Base-by-base conservation (phyloP, 2,329 filamentous ascomycete species). In the Daldinia sp. region DNA sequence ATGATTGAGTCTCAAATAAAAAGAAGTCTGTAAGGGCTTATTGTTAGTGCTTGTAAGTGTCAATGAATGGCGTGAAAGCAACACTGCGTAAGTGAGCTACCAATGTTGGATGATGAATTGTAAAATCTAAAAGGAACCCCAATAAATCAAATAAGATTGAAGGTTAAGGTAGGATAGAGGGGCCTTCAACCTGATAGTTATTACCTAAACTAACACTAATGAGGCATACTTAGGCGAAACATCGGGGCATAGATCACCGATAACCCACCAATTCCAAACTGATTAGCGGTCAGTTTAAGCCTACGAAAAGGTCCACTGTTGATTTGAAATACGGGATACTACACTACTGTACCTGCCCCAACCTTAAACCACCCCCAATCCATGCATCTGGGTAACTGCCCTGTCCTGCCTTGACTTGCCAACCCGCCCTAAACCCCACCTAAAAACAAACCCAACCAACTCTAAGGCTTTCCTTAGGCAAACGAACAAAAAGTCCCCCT, bases 201-300 rank as follows among this genome's bases (percentile, higher is more conserved):
- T 33, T 30, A 23, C n/a, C 13, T 48, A 35, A 30, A 13, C 68
- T 66, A 63, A 44, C 50, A 60, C 64, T 39, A 70, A 70, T 61
- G 53, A 68, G 68, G 68, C 41, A 53, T 50, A 65, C 33, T 63
- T 72, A 72, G 61, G 68, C 70, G 70, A 70, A 63, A 54, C 53
- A 54, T 68, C 56, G 41, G 48, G 48, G 28, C 46, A 67, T 20
- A 39, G 56, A 53, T 12, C 1, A 39, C 37, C 37, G 7, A 12
- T 4, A 39, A 39, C 15, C 39, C 39, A 42, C 13, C 12, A 33
- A 33, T 33, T 6, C 30, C 30, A 9, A 33, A 3, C 6, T 33
- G 9, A 41, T 70, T 57, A 60, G 67, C 67, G 58, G 66, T 56
- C 23, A 48, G 42, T 61, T 67, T 64, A 59, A 68, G 57, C 58